A percentile compares a stretch with the other conserved stretches of the same genome.
Conservation (phyloP, 2,329 filamentous ascomycete species). For the Diplodia mutila region DNA sequence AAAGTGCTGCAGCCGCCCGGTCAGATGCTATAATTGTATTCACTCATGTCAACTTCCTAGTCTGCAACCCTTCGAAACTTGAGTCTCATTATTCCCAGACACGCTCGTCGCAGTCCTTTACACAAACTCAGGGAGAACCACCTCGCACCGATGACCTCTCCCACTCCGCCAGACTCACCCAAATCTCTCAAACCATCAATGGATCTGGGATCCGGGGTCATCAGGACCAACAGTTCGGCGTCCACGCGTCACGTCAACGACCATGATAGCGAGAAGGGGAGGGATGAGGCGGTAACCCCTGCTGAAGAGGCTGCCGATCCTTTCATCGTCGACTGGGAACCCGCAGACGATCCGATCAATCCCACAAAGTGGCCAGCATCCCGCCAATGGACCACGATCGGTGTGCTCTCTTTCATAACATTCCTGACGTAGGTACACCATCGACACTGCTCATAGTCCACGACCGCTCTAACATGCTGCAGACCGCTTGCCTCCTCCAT, state of each 20-base stretch:
- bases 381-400: conserved; percentile 38
- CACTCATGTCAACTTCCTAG: not conserved
- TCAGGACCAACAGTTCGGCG: not conserved
- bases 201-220: conserved; percentile 6
- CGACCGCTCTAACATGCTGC: not conserved
- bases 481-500: conserved; percentile 35
- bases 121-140: not conserved
- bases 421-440: conserved; percentile 36
- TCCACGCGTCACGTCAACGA: not conserved
- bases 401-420: conserved; percentile 36
- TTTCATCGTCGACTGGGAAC: conserved; percentile 23
- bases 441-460: not conserved
- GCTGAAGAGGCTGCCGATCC: conserved; percentile 16
- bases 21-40: not conserved
- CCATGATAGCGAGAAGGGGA: not conserved
- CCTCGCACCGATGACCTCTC: not conserved
- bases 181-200: conserved; percentile 1
- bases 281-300: too few relatives aligned
- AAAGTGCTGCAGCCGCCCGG: not conserved
- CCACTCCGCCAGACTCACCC: not conserved
- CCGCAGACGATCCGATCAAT: conserved; percentile 30
- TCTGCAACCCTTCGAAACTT: not conserved
- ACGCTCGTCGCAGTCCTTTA: not conserved
- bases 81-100: not conserved
- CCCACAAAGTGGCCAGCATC: conserved; percentile 32